Evolutionary conservation across 225 moss, liverwort and hornwort genomes (phyloP), one percentile per base, ranked within the genome.

Genomic region (Physcomitrium patens): DNA sequence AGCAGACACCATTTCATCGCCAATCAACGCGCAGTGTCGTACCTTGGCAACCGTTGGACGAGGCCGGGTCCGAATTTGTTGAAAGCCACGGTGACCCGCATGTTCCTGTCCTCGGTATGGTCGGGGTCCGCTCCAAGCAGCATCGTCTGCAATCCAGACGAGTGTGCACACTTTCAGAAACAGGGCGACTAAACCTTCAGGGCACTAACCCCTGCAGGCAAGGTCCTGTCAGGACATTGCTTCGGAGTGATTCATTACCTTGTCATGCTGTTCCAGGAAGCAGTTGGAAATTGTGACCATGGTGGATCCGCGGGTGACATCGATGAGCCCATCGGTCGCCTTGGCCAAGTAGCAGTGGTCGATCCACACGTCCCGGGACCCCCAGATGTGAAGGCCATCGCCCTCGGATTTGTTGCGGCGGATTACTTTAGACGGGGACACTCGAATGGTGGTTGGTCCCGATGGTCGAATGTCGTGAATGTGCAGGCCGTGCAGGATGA

Each of bases 51-150:
- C 66, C 87, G 66, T 65, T 89, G 86, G 26, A 75, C 17, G 9
- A 86, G 82, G 3, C 79, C 69, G 18, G 31, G 18, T 52, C 89
- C 89, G 17, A 89, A 89, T 47, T 74, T 70, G 75, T 89, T 87
- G 68, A 79, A 87, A 17, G 82, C 80, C 9, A 89, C 24, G 0
- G 82, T 89, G 17, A 70, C 79, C 64, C 75, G 75, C 87, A 89
- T 84, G 37, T 50, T 58, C n/a, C 76, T 75, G 69, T 89, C 87
- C 46, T 67, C 23, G n/a, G 65, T 10, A 52, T 77, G 77, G 0
- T 0, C 64, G 43, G 86, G 79, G 54, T 77, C 71, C 10, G 84
- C 78, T 71, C 84, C 89, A 31, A 89, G 49, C 22, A 89, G 24
- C 78, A 81, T 76, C 27, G 76, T 77, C 80, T 84, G 77, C 56